Evolutionary conservation across 2,329 filamentous ascomycete genomes (phyloP).

Genomic region (Phyllosticta citribraziliensis): DNA sequence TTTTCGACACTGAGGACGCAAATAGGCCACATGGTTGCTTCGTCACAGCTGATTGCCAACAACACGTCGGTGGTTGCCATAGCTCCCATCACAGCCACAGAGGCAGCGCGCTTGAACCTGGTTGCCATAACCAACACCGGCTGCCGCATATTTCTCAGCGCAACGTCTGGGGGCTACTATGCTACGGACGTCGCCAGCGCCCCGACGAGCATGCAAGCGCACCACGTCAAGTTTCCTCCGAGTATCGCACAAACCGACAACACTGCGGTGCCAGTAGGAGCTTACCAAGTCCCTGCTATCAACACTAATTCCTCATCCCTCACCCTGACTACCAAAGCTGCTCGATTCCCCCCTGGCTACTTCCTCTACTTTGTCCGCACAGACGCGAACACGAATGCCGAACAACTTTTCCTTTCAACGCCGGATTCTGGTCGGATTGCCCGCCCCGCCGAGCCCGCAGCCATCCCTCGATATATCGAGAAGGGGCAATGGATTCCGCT

Average conservation of each 20-base stretch:
- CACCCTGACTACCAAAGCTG: conserved; percentile 25
- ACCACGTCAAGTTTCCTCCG: conserved; percentile 91
- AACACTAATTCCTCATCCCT: conserved; percentile 27
- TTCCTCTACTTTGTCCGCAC: conserved; percentile 71
- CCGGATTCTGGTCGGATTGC: conserved; percentile 80
- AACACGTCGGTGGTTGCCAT: conserved; percentile 68
- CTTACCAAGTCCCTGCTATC: conserved; percentile 12
- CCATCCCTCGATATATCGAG: conserved; percentile 59
- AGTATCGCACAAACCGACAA: conserved; percentile 13
- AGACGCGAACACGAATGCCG: conserved; percentile 34
- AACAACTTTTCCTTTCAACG: conserved; percentile 68
- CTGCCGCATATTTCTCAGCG: conserved; percentile 84
- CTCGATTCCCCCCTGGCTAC: conserved; percentile 72
- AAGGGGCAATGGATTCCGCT: conserved; percentile 72
- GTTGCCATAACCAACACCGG: conserved; percentile 87
- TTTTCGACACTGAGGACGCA: conserved; percentile 50
- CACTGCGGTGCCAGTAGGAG: background rate
- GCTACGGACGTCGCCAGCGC: conserved; percentile 33
- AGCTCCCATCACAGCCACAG: conserved; percentile 68
- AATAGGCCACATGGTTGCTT: conserved; percentile 74
- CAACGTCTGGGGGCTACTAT: conserved; percentile 64
- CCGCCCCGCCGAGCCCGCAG: conserved; percentile 44
- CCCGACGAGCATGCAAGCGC: conserved; percentile 90
- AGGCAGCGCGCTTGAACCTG: conserved; percentile 75
- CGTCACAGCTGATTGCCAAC: conserved; percentile 61